phyloP scores from a whole-genome alignment of 2,329 filamentous ascomycete species.

The Phyllosticta citriasiana region DNA sequence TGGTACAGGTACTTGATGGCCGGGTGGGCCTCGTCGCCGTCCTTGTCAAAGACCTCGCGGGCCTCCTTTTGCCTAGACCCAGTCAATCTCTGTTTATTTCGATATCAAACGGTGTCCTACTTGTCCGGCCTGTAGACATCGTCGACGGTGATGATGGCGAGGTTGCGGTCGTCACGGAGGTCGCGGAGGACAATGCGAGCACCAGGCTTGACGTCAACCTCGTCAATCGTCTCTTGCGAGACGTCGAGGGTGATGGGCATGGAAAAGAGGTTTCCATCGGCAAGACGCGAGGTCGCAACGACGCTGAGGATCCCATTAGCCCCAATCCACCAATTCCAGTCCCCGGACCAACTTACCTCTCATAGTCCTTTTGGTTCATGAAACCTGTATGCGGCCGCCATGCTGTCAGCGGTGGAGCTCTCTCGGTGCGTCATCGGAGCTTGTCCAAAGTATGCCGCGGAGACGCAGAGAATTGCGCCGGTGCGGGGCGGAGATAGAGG shows the following conservation, averaged over 20 bases:
- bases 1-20: constrained; percentile 83
- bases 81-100: constrained; percentile 17
- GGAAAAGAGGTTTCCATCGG: constrained; percentile 81
- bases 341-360: constrained; percentile 52
- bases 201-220: constrained; percentile 66
- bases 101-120: constrained; percentile 38
- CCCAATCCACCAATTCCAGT: background rate
- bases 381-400: constrained; percentile 54
- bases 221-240: constrained; percentile 62
- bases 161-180: constrained; percentile 89
- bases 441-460: background rate
- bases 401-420: constrained; percentile 13
- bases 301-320: constrained; percentile 50
- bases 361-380: constrained; percentile 95
- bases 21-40: constrained; percentile 77
- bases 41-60: constrained; percentile 73
- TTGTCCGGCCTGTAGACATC: constrained; percentile 96
- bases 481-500: background rate
- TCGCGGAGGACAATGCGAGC: constrained; percentile 82
- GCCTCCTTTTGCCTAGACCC: constrained; percentile 69
- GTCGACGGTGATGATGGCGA: constrained; percentile 90
- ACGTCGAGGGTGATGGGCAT: constrained; percentile 96
- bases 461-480: constrained; percentile 1
- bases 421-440: constrained; percentile 7
- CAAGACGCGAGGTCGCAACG: constrained; percentile 76